Conservation (phyloP, 768 basidiomycete genomes). For the Boletus tomentosulus region DNA sequence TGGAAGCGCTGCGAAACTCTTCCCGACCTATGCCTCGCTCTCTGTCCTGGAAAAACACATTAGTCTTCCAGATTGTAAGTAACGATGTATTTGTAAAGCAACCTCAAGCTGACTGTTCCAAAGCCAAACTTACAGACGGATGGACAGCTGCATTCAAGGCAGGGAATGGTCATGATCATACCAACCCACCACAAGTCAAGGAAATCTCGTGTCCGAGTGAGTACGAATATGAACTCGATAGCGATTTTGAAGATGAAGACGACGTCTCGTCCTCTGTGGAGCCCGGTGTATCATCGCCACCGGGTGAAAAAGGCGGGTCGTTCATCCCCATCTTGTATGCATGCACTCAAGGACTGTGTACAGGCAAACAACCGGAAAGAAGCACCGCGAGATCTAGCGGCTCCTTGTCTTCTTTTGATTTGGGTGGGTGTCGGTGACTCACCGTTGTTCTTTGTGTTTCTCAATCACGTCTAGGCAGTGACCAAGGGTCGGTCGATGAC, state of each 20-base stretch:
- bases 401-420: constrained; percentile 10
- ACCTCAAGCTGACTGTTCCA: neutral
- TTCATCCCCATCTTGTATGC: neutral
- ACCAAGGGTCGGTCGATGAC: neutral
- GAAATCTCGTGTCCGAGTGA: constrained; percentile 7
- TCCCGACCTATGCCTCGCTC: constrained; percentile 15
- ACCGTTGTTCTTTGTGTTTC: neutral
- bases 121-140: constrained; percentile 8
- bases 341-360: neutral
- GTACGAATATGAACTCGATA: constrained; percentile 22
- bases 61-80: constrained; percentile 9
- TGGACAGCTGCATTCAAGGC: constrained; percentile 9
- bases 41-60: constrained; percentile 10
- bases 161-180: neutral
- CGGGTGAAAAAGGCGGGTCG: neutral
- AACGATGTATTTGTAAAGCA: neutral
- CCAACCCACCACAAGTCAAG: neutral
- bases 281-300: neutral
- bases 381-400: neutral
- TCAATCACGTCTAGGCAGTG: constrained; percentile 9
- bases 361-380: constrained; percentile 7
- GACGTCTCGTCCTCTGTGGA: neutral
- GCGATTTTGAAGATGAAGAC: constrained; percentile 25
- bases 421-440: constrained; percentile 5
- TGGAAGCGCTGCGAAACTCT: neutral